Evolutionary conservation across 23 red algal species (phyloP).

Genomic region (Gracilaria gracilis): DNA sequence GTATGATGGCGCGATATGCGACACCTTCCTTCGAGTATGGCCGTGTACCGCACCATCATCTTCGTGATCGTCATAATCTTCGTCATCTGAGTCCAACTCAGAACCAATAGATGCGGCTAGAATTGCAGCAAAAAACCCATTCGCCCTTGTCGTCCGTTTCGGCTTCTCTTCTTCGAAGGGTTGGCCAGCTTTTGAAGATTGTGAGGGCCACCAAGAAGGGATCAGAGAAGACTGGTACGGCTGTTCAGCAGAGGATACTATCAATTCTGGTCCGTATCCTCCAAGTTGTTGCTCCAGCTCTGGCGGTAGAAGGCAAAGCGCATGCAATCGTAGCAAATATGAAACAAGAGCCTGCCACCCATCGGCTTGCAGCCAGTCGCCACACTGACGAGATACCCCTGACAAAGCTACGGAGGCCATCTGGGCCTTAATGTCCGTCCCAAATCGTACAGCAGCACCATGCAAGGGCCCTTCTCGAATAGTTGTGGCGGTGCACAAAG

Average conservation of each 20-base stretch:
- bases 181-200: conserved; percentile 8
- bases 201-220: conserved; percentile 84
- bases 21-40: conserved; percentile 2
- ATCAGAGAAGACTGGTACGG: conserved; percentile 45
- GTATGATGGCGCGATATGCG: conserved; percentile 49
- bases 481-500: conserved; percentile 62
- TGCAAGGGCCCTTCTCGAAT: conserved; percentile 71
- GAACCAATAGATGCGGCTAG: conserved; percentile 74
- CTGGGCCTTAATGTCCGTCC: conserved; percentile 85
- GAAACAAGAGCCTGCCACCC: conserved; percentile 79
- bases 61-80: conserved; percentile 53
- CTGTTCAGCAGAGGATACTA: conserved; percentile 19
- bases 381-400: conserved; percentile 83
- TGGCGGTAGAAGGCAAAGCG: conserved; percentile 66
- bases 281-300: conserved; percentile 71
- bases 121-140: conserved; percentile 76
- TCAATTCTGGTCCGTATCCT: conserved; percentile 73
- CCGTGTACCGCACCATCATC: conserved; percentile 33
- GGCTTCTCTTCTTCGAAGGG: conserved; percentile 32
- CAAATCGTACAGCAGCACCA: conserved; percentile 79
- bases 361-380: conserved; percentile 72
- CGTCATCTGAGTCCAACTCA: conserved; percentile 59
- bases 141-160: conserved; percentile 17
- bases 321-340: conserved; percentile 75
- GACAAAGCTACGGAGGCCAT: conserved; percentile 89